A percentile compares a stretch with the other conserved stretches of the same genome.
Evolutionary conservation across 441 rosid genomes (phyloP).

Genomic region (Kokia cookei): DNA sequence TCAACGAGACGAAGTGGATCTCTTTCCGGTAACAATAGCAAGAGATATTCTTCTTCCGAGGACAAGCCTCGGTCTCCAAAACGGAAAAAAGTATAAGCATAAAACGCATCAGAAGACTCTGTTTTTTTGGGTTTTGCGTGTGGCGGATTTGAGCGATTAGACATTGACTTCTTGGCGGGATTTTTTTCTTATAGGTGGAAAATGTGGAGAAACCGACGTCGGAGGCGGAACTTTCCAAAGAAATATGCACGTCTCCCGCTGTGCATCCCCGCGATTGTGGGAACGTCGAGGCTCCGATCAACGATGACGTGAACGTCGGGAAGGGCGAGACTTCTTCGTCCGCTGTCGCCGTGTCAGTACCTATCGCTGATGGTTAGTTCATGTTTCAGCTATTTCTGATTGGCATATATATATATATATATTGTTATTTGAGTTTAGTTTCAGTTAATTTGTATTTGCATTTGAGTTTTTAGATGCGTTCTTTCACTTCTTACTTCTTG

Average conservation of each 20-base stretch:
- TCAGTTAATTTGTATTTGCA: background rate
- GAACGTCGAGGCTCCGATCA: too few species aligned
- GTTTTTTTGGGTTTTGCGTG: background rate
- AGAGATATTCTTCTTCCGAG: slow-evolving; percentile 56
- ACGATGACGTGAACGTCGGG: background rate
- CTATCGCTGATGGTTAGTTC: slow-evolving; percentile 51
- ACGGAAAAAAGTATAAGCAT: slow-evolving; percentile 49
- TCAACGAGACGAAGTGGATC: slow-evolving; percentile 84
- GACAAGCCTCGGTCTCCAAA: slow-evolving; percentile 67
- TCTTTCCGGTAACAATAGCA: slow-evolving; percentile 53
- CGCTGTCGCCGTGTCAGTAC: slow-evolving; percentile 37
- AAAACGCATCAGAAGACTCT: background rate
- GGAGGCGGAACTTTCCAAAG: slow-evolving; percentile 36
- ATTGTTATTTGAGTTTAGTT: background rate
- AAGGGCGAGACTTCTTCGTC: slow-evolving; percentile 47
- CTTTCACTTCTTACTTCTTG: background rate
- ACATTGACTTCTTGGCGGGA: slow-evolving; percentile 9
- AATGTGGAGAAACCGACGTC: slow-evolving; percentile 50
- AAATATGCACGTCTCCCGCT: too few species aligned
- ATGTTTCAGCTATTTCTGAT: background rate
- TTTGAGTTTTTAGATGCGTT: background rate
- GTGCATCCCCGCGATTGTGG: too few species aligned
- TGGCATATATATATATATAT: background rate
- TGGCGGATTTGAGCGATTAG: background rate
- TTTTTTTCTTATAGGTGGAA: slow-evolving; percentile 35